phyloP scores from a whole-genome alignment of 2,329 filamentous ascomycete genomes.

The Geosmithia morbida region DNA sequence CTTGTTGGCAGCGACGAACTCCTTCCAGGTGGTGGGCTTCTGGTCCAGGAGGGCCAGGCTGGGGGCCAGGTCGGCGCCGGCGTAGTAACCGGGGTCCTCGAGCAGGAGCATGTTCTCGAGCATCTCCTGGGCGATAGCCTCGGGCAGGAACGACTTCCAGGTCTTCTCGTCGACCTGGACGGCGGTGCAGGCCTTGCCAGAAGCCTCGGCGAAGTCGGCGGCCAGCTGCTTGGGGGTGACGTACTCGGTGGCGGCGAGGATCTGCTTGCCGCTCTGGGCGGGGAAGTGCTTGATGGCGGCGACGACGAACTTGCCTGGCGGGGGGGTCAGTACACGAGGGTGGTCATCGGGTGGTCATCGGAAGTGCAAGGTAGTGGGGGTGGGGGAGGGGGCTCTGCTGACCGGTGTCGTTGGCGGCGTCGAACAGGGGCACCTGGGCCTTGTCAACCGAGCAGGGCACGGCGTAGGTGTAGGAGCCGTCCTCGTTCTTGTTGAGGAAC shows the following conservation, averaged over 20 bases:
- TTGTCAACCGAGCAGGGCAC: conserved; percentile 14
- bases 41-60: no score
- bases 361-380: no score
- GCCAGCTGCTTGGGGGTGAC: conserved; percentile 15
- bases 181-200: conserved; percentile 16
- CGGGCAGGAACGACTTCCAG: conserved; percentile 19
- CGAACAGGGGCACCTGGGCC: conserved; percentile 21
- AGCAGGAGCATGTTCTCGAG: conserved; percentile 26
- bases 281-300: conserved; percentile 16
- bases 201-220: conserved; percentile 17
- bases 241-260: conserved; percentile 22
- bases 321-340: no score
- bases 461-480: conserved; percentile 13
- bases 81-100: conserved; percentile 26
- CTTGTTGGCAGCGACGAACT: no score
- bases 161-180: conserved; percentile 15
- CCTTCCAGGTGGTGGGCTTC: no score
- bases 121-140: conserved; percentile 16
- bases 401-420: conserved; percentile 20
- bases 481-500: conserved; percentile 12
- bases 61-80: conserved; percentile 16
- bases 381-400: no score
- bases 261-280: conserved; percentile 12
- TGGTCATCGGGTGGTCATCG: no score
- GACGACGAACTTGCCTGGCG: conserved; percentile 21